phyloP scores from a whole-genome alignment of 305 asterid species.

The Ilex paraguariensis region DNA sequence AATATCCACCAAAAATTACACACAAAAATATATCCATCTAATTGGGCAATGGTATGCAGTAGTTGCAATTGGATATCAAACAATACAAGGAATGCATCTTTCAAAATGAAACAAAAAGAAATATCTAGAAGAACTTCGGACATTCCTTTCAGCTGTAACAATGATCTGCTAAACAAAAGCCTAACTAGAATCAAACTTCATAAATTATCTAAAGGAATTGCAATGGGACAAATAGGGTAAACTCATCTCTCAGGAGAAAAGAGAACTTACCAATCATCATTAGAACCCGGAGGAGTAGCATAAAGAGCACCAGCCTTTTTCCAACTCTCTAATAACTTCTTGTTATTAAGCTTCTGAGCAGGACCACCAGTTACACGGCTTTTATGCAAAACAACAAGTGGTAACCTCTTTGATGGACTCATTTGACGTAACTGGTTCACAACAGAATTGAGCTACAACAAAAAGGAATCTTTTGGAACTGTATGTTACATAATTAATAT shows the following conservation, averaged over 20 bases:
- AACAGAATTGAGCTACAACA: constrained; percentile 49
- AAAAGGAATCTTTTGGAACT: constrained; percentile 4
- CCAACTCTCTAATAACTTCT: constrained; percentile 67
- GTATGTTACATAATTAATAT: too few species aligned
- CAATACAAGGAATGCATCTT: too few species aligned
- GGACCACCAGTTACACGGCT: constrained; percentile 73
- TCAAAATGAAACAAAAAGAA: too few species aligned
- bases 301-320: constrained; percentile 71
- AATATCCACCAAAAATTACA: too few species aligned
- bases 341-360: constrained; percentile 61
- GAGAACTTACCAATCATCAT: constrained; percentile 80
- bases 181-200: too few species aligned
- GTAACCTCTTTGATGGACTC: constrained; percentile 67
- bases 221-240: not conserved
- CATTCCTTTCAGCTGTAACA: too few species aligned
- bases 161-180: too few species aligned
- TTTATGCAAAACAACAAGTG: constrained; percentile 77
- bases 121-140: too few species aligned
- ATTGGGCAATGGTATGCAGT: too few species aligned
- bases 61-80: too few species aligned
- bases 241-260: constrained; percentile 1
- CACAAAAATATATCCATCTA: too few species aligned
- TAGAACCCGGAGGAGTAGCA: constrained; percentile 84
- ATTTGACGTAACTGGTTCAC: constrained; percentile 46
- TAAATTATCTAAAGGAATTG: not conserved